Conservation (phyloP, 345 rosid genomes). For the Eucalyptus tenuipes region DNA sequence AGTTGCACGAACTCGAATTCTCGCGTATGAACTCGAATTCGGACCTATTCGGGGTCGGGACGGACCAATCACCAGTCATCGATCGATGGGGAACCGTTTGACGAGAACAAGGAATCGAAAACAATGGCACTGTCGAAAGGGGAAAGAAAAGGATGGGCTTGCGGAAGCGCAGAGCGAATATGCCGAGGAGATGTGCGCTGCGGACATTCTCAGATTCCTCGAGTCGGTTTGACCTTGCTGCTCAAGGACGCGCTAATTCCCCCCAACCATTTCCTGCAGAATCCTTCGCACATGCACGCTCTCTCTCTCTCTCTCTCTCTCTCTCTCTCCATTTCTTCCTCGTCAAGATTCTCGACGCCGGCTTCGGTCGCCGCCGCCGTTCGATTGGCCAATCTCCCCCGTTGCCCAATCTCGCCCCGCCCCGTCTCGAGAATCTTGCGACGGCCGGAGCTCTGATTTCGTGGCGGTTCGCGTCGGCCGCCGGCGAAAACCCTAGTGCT, state of each 20-base stretch:
- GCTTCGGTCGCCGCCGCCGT: neutral
- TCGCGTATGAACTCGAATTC: neutral
- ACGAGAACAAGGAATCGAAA: neutral
- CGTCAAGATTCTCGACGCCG: neutral
- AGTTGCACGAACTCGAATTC: neutral
- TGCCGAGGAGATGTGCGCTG: neutral
- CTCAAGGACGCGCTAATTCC: neutral
- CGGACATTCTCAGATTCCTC: neutral
- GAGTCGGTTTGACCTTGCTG: neutral
- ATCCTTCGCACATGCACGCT: neutral
- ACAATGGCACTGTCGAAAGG: neutral
- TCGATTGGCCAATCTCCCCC: neutral
- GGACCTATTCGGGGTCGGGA: neutral
- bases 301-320: neutral
- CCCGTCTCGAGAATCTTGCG: neutral
- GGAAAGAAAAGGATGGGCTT: neutral
- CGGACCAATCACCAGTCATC: neutral
- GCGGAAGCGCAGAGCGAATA: neutral
- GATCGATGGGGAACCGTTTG: neutral
- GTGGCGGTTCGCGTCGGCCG: neutral
- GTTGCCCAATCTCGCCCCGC: neutral
- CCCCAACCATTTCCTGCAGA: neutral
- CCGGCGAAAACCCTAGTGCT: neutral
- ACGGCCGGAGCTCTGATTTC: neutral
- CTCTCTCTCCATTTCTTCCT: neutral